phyloP scores from a whole-genome alignment of 176 grass and related monocot genomes.

The Avena sativa region DNA sequence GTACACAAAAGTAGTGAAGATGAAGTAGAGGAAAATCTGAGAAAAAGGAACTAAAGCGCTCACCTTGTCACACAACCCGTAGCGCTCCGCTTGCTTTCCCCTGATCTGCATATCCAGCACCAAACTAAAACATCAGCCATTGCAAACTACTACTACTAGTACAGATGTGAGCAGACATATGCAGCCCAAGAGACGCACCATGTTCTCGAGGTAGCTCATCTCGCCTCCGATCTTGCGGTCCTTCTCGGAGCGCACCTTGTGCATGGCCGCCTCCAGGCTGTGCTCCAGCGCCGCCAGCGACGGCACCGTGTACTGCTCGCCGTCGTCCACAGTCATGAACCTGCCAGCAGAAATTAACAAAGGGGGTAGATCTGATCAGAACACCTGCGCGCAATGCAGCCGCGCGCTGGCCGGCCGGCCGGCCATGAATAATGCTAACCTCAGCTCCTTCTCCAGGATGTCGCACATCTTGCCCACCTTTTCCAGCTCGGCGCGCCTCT shows the following conservation, averaged over 20 bases:
- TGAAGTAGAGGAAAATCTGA: neutral
- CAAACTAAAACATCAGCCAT: neutral
- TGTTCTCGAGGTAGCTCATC: conserved; percentile 73
- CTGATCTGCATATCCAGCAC: conserved; percentile 58
- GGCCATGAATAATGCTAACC: conserved; percentile 35
- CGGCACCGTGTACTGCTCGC: conserved; percentile 72
- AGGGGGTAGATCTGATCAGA: too few species aligned
- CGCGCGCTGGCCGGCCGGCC: too few species aligned
- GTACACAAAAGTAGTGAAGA: neutral
- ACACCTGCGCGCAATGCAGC: neutral
- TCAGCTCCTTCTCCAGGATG: conserved; percentile 81
- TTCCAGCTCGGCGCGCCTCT: conserved; percentile 71
- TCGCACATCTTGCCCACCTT: conserved; percentile 79
- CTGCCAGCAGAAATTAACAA: conserved; percentile 20
- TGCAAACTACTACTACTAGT: neutral
- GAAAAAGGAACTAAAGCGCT: neutral
- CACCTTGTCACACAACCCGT: conserved; percentile 75
- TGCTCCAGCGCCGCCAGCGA: conserved; percentile 73
- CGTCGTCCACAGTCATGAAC: conserved; percentile 77
- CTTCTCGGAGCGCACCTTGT: conserved; percentile 78
- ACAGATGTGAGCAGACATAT: neutral
- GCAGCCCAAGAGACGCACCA: conserved; percentile 33
- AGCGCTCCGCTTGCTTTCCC: conserved; percentile 71
- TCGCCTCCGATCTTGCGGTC: conserved; percentile 81
- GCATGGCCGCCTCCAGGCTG: conserved; percentile 75